These are phyloP conservation scores for Pythium graminicola DNA, from an alignment of 352 stramenopile genomes.

Conservation along the genomic window DNA sequence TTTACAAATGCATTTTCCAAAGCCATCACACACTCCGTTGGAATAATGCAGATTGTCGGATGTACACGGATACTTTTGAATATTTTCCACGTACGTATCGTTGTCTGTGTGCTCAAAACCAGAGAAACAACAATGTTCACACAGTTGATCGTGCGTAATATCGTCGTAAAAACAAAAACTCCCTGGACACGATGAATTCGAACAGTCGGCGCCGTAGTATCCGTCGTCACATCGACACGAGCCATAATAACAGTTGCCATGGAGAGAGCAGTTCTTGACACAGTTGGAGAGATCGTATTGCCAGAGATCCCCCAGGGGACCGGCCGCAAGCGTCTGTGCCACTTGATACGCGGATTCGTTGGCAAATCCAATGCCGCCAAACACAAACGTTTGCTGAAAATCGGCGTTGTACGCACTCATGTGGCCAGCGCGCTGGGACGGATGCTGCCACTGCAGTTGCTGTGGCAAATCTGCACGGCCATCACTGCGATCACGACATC, in stretches of 20 bases:
- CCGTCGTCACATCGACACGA: conserved; percentile 92
- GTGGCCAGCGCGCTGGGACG: conserved; percentile 81
- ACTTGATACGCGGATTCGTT: conserved; percentile 55
- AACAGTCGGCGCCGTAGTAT: conserved; percentile 96
- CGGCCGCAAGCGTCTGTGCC: conserved; percentile 42
- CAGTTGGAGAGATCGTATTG: conserved; percentile 88
- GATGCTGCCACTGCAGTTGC: conserved; percentile 78
- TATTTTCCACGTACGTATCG: conserved; percentile 86
- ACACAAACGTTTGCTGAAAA: conserved; percentile 80
- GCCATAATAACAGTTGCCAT: conserved; percentile 89
- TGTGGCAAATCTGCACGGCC: conserved; percentile 43
- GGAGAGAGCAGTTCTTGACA: conserved; percentile 89
- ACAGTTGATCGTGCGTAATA: conserved; percentile 75
- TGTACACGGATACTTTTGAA: conserved; percentile 88
- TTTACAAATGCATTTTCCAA: conserved; percentile 92
- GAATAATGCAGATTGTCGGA: conserved; percentile 81
- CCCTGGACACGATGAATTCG: conserved; percentile 91
- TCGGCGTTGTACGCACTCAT: conserved; percentile 70
- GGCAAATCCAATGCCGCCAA: conserved; percentile 82
- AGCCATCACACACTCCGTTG: conserved; percentile 95
- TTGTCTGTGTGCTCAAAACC: conserved; percentile 78
- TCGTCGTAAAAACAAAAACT: conserved; percentile 92
- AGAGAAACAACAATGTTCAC: conserved; percentile 92
- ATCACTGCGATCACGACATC: conserved; percentile 88
- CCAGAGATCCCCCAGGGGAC: conserved; percentile 86